Conservation (phyloP, 2,329 filamentous ascomycete genomes). For the Fusarium paranaense region DNA sequence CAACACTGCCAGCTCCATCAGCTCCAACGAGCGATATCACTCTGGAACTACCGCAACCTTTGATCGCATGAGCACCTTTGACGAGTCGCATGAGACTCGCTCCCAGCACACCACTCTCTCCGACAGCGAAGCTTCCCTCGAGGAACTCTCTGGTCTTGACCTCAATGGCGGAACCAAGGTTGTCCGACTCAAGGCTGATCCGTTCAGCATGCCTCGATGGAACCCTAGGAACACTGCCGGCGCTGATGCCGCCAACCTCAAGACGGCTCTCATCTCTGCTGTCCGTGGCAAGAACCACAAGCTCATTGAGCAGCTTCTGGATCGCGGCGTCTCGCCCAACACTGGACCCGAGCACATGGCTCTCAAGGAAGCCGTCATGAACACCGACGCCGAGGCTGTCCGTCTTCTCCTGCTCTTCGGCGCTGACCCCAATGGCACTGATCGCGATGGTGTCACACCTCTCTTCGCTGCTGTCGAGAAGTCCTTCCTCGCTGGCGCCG, state of each 20-base stretch:
- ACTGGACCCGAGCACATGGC: conserved; percentile 59
- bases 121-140: conserved; percentile 44
- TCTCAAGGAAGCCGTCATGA: conserved; percentile 64
- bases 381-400: conserved; percentile 64
- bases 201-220: conserved; percentile 63
- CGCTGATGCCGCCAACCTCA: conserved; percentile 57
- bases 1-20: conserved; percentile 47
- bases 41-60: conserved; percentile 41
- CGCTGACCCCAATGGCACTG: conserved; percentile 65
- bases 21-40: conserved; percentile 46
- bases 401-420: conserved; percentile 68
- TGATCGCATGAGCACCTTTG: conserved; percentile 48
- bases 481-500: conserved; percentile 67
- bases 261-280: conserved; percentile 62
- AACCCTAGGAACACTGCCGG: conserved; percentile 59
- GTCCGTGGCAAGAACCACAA: conserved; percentile 69
- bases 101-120: conserved; percentile 42
- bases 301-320: conserved; percentile 67
- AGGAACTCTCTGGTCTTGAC: conserved; percentile 53
- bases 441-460: conserved; percentile 62
- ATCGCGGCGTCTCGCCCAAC: conserved; percentile 67
- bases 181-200: conserved; percentile 63
- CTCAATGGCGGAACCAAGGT: conserved; percentile 54
- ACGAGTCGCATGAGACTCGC: conserved; percentile 43
- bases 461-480: conserved; percentile 63